These are phyloP conservation scores for Juncus inflexus DNA, from an alignment of 176 grass and related monocot genomes.

Conservation along the genomic window DNA sequence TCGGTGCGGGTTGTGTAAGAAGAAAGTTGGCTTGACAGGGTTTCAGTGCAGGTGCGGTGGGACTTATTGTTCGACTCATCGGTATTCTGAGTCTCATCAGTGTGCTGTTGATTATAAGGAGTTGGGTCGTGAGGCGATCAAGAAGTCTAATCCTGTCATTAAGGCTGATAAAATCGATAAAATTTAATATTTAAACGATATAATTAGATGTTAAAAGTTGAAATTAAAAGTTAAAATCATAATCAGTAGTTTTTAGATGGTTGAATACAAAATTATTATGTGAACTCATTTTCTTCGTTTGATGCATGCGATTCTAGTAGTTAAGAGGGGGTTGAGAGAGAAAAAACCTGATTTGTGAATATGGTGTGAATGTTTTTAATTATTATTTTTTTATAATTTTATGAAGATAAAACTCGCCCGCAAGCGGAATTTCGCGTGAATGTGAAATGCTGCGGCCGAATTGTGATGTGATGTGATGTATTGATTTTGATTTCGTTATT, in stretches of 20 bases:
- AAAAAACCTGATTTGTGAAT: conserved; percentile 13
- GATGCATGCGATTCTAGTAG: background rate
- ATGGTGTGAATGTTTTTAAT: conserved; percentile 16
- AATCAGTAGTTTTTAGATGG: background rate
- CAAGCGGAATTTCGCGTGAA: conserved; percentile 3
- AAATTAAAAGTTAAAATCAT: too few species aligned
- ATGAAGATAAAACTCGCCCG: conserved; percentile 6
- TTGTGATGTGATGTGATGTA: conserved; percentile 18
- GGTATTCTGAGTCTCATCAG: conserved; percentile 41
- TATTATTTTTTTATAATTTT: background rate
- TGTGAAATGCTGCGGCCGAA: background rate
- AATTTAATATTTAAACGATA: conserved; percentile 27
- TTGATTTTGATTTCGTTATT: conserved; percentile 22
- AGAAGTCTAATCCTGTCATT: conserved; percentile 47
- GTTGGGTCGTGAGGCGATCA: conserved; percentile 36
- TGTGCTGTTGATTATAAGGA: conserved; percentile 56
- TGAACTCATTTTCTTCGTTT: conserved; percentile 4
- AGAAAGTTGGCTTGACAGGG: conserved; percentile 53
- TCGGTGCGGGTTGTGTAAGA: conserved; percentile 40
- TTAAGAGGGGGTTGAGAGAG: conserved; percentile 4
- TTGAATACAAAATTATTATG: background rate
- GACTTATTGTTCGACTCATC: conserved; percentile 53
- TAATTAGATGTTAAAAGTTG: conserved; percentile 4
- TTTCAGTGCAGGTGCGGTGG: conserved; percentile 63
- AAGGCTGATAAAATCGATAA: conserved; percentile 57